A percentile compares a stretch with the other conserved stretches of the same genome.
Evolutionary conservation across 176 grass and related monocot genomes (phyloP).

Genomic region (Rhynchospora pubera): DNA sequence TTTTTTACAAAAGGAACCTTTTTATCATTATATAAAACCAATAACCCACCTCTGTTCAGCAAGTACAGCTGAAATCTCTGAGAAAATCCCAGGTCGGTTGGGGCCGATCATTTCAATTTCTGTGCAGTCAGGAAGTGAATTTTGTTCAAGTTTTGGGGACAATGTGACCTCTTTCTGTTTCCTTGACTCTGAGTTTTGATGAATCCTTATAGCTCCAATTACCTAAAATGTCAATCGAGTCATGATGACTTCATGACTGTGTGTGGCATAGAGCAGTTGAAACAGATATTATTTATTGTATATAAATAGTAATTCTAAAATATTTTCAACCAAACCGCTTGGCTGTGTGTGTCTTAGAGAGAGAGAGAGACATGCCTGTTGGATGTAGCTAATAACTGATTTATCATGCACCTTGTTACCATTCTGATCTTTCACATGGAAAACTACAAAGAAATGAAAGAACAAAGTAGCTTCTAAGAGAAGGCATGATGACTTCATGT

Average conservation of each 20-base stretch:
- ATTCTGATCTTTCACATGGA: slow-evolving; percentile 50
- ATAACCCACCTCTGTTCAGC: slow-evolving; percentile 31
- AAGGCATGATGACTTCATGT: neutral
- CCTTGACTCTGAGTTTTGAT: neutral
- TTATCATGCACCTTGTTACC: slow-evolving; percentile 38
- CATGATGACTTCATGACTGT: too few species aligned
- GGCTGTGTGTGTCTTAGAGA: neutral
- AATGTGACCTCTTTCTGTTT: slow-evolving; percentile 11
- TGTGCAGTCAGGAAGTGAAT: slow-evolving; percentile 22
- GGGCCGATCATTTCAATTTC: slow-evolving; percentile 52
- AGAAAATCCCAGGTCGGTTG: slow-evolving; percentile 47
- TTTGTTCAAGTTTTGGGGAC: slow-evolving; percentile 8
- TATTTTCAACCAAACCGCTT: neutral
- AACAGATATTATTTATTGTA: neutral
- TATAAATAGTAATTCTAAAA: neutral
- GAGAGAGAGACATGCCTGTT: slow-evolving; percentile 31
- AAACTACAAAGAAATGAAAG: slow-evolving; percentile 24
- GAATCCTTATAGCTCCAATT: slow-evolving; percentile 5
- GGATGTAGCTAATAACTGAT: slow-evolving; percentile 31
- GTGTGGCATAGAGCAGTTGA: neutral
- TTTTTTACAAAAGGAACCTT: neutral
- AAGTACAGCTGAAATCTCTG: slow-evolving; percentile 50
- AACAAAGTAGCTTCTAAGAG: neutral
- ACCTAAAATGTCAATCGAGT: neutral
- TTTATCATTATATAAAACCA: neutral